A percentile compares a stretch with the other conserved stretches of the same genome.
Conservation (phyloP, 208 protist species). For the Vickermania ingenoplastis region DNA sequence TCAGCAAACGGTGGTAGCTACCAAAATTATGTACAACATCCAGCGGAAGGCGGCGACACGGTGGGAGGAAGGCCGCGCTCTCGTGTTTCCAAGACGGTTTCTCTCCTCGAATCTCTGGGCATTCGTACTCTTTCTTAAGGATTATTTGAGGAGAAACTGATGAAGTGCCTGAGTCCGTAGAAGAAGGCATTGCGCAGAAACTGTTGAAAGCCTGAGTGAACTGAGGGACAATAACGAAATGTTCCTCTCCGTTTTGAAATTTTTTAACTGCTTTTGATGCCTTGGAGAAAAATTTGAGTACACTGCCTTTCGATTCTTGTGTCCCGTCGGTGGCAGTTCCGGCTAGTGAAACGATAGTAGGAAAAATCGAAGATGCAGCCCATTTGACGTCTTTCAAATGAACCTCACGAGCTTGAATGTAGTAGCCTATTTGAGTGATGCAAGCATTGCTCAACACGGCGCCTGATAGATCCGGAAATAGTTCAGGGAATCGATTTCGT, state of each 20-base stretch:
- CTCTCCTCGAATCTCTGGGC: background rate
- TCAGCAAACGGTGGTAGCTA: slow-evolving; percentile 25
- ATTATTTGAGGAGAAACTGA: too few species aligned
- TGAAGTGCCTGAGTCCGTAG: too few species aligned
- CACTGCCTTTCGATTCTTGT: slow-evolving; percentile 10
- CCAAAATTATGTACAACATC: slow-evolving; percentile 65
- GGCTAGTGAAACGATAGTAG: slow-evolving; percentile 7
- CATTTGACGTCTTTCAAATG: background rate
- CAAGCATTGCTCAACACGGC: background rate
- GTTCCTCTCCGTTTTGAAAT: background rate
- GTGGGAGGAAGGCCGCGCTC: background rate
- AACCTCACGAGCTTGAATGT: background rate
- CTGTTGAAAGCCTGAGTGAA: slow-evolving; percentile 24
- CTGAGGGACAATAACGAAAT: slow-evolving; percentile 9
- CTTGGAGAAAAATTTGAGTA: slow-evolving; percentile 42
- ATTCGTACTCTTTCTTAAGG: background rate
- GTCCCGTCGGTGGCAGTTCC: slow-evolving; percentile 3
- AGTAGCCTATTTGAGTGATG: background rate
- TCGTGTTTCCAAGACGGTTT: background rate
- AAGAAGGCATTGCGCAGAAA: too few species aligned
- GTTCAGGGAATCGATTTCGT: slow-evolving; percentile 28
- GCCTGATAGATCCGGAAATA: slow-evolving; percentile 23
- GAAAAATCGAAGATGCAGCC: background rate
- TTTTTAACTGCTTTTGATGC: slow-evolving; percentile 54
- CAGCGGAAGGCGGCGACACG: slow-evolving; percentile 35